Conservation (phyloP, 1,139 yeast genomes). For the Sugiyamaella xylanicola region DNA sequence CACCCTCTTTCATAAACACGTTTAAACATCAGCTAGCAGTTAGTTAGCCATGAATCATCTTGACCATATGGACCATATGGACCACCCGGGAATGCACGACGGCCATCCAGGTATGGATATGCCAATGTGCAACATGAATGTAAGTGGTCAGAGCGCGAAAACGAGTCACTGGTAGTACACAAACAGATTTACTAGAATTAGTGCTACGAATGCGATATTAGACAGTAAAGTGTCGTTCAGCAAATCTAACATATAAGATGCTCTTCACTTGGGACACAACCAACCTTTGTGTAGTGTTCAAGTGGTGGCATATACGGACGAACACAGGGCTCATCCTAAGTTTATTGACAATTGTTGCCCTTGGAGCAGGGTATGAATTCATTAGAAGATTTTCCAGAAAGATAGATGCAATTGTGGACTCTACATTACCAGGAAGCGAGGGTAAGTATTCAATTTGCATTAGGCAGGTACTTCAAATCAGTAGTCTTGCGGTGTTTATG, state of each 20-base stretch:
- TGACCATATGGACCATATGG: slow-evolving; percentile 35
- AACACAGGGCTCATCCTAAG: slow-evolving; percentile 55
- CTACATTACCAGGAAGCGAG: slow-evolving; percentile 18
- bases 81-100: slow-evolving; percentile 24
- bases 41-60: slow-evolving; percentile 24
- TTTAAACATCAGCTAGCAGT: background rate
- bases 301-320: slow-evolving; percentile 76
- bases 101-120: slow-evolving; percentile 22
- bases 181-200: too few species aligned
- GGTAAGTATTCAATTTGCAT: too few species aligned
- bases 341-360: slow-evolving; percentile 50
- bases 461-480: too few species aligned
- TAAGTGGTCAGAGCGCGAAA: slow-evolving; percentile 25
- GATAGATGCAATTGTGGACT: slow-evolving; percentile 30
- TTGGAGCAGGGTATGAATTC: slow-evolving; percentile 66
- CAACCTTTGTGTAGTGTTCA: slow-evolving; percentile 69
- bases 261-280: slow-evolving; percentile 80
- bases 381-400: slow-evolving; percentile 46
- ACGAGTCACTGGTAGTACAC: too few species aligned
- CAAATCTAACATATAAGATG: slow-evolving; percentile 48
- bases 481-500: too few species aligned
- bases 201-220: too few species aligned
- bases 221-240: too few species aligned
- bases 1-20: background rate
- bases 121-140: slow-evolving; percentile 63